A percentile compares a stretch with the other conserved stretches of the same genome.
These are phyloP conservation scores for Ustilago shanxiensis DNA, from an alignment of 1,284 basidiomycete species.

Conservation along the genomic window DNA sequence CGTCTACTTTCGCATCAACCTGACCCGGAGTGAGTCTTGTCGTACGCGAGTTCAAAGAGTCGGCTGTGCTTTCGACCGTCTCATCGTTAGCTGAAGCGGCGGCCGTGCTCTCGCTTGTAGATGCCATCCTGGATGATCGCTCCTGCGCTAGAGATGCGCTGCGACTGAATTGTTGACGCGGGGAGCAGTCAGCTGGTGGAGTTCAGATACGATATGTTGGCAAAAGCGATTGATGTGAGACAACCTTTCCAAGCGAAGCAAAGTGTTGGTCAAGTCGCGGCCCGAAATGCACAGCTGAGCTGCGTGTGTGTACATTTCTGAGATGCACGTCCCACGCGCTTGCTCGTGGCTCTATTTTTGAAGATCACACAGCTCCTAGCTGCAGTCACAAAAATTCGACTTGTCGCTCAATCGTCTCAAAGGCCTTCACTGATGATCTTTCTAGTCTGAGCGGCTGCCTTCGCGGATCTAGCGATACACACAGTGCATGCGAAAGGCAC, in stretches of 20 bases:
- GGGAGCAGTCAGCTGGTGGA: neutral
- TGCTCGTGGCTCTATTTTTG: neutral
- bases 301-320: conserved; percentile 11
- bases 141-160: neutral
- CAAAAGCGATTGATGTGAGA: neutral
- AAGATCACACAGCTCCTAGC: neutral
- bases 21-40: neutral
- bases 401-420: too few relatives aligned
- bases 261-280: conserved; percentile 31
- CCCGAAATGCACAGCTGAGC: conserved; percentile 13
- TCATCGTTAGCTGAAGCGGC: conserved; percentile 1
- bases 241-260: neutral
- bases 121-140: conserved; percentile 14
- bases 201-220: too few relatives aligned
- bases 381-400: neutral
- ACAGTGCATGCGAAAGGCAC: too few relatives aligned
- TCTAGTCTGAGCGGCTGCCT: too few relatives aligned
- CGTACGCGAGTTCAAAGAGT: neutral
- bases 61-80: conserved; percentile 3
- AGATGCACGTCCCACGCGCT: conserved; percentile 23
- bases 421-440: too few relatives aligned
- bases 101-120: conserved; percentile 7
- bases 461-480: too few relatives aligned
- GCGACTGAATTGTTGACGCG: neutral
- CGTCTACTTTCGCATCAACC: neutral